A percentile compares a stretch with the other conserved stretches of the same genome.
Evolutionary conservation across 805 yeast genomes (phyloP).

Genomic region (Wickerhamiella shivajii): DNA sequence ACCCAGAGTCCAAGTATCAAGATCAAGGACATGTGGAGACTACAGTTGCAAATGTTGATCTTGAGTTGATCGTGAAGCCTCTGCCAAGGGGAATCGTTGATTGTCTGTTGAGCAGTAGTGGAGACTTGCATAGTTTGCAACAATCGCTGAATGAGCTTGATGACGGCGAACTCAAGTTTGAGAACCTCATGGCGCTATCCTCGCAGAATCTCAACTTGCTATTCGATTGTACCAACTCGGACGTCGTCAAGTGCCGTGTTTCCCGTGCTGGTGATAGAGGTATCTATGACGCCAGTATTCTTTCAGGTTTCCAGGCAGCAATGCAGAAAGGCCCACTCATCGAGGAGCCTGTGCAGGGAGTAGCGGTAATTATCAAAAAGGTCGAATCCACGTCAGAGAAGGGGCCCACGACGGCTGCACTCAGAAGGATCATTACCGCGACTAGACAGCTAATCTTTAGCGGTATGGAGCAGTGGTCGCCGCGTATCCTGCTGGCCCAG

Average conservation of each 20-base stretch:
- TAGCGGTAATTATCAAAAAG: conserved; percentile 22
- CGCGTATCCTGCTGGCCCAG: conserved; percentile 82
- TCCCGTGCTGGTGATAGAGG: conserved; percentile 16
- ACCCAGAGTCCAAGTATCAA: conserved; percentile 11
- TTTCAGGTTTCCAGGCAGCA: conserved; percentile 78
- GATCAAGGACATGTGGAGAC: conserved; percentile 26
- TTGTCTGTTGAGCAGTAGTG: neutral
- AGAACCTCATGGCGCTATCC: conserved; percentile 1
- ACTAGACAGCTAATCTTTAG: conserved; percentile 61
- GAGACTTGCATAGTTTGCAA: neutral
- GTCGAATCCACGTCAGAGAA: conserved; percentile 7
- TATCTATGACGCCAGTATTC: conserved; percentile 44
- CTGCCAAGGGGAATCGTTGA: conserved; percentile 28
- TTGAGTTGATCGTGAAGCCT: conserved; percentile 36
- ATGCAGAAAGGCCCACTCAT: conserved; percentile 76
- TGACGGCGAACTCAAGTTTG: conserved; percentile 39
- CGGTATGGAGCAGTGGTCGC: conserved; percentile 66
- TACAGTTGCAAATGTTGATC: conserved; percentile 34
- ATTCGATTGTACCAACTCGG: conserved; percentile 34
- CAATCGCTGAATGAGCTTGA: neutral
- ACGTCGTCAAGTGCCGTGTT: conserved; percentile 17
- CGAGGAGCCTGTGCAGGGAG: conserved; percentile 76
- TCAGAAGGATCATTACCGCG: conserved; percentile 60
- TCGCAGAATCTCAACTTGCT: conserved; percentile 44
- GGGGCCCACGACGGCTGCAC: too few species aligned